Evolutionary conservation across 495 filamentous ascomycete species (phyloP).

Genomic region (Margaritispora aquatica): DNA sequence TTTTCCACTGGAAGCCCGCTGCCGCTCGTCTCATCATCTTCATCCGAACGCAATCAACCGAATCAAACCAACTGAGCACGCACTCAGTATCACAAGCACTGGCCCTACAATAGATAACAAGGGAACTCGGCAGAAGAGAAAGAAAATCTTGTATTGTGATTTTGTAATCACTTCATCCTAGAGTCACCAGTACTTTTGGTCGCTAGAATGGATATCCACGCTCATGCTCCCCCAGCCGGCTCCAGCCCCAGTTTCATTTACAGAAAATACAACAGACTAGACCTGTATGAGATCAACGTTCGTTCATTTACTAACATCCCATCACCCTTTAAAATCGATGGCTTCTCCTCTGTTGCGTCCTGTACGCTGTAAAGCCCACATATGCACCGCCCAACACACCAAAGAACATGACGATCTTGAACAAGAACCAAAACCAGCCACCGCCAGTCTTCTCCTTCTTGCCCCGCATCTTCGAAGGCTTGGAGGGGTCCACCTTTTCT

Average conservation of each 20-base stretch:
- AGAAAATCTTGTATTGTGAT: not conserved
- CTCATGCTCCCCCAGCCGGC: not conserved
- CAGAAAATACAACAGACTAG: not conserved
- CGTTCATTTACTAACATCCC: not conserved
- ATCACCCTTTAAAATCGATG: slow-evolving; percentile 65
- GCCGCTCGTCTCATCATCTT: no score
- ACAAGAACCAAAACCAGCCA: slow-evolving; percentile 89
- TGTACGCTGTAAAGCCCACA: slow-evolving; percentile 77
- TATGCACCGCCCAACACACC: slow-evolving; percentile 66
- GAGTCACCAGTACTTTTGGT: not conserved
- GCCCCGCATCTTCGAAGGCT: not conserved
- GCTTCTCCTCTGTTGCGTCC: slow-evolving; percentile 56
- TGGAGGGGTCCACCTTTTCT: slow-evolving; percentile 25
- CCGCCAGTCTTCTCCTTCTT: slow-evolving; percentile 39
- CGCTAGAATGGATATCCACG: not conserved
- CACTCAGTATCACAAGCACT: no score
- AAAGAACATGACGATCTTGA: slow-evolving; percentile 75
- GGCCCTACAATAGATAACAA: no score
- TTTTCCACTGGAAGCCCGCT: no score
- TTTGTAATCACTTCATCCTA: not conserved
- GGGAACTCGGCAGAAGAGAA: not conserved
- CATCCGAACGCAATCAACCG: no score
- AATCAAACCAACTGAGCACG: no score
- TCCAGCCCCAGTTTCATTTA: no score
- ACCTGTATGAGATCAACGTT: not conserved